phyloP scores from a whole-genome alignment of 805 yeast species.

The Suhomyces canberraensis region DNA sequence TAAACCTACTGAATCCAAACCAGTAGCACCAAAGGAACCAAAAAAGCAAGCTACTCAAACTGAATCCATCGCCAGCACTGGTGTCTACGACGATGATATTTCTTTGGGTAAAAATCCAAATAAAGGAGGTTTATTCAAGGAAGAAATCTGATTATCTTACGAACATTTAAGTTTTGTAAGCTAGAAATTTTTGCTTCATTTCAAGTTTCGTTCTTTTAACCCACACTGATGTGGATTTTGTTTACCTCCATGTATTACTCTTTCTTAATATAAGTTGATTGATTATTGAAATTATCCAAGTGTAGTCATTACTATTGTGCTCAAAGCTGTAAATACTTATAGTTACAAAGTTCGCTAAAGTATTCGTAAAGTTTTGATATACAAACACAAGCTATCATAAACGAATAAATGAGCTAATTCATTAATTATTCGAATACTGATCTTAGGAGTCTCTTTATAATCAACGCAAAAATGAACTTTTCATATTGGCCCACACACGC shows the following conservation, averaged over 20 bases:
- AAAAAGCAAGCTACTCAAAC: conserved; percentile 1
- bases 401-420: too few species aligned
- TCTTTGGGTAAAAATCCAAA: conserved; percentile 25
- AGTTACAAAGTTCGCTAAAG: too few species aligned
- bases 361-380: too few species aligned
- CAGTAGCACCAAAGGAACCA: conserved; percentile 2
- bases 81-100: conserved; percentile 26
- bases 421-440: too few species aligned
- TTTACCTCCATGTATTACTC: conserved; percentile 5
- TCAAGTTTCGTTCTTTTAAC: too few species aligned
- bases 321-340: too few species aligned
- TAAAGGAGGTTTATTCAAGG: conserved; percentile 40
- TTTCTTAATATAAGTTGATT: conserved; percentile 4
- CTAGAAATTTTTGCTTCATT: conserved; percentile 1
- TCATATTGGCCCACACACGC: too few species aligned
- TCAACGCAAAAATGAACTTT: too few species aligned
- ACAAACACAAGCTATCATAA: too few species aligned
- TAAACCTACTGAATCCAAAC: conserved; percentile 7
- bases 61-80: conserved; percentile 7
- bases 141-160: conserved; percentile 28
- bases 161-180: neutral
- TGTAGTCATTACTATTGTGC: too few species aligned
- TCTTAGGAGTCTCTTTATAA: too few species aligned
- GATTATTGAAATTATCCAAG: neutral
- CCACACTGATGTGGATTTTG: too few species aligned